These are phyloP conservation scores for Gossypium stocksii DNA, from an alignment of 345 rosid species.

Conservation along the genomic window DNA sequence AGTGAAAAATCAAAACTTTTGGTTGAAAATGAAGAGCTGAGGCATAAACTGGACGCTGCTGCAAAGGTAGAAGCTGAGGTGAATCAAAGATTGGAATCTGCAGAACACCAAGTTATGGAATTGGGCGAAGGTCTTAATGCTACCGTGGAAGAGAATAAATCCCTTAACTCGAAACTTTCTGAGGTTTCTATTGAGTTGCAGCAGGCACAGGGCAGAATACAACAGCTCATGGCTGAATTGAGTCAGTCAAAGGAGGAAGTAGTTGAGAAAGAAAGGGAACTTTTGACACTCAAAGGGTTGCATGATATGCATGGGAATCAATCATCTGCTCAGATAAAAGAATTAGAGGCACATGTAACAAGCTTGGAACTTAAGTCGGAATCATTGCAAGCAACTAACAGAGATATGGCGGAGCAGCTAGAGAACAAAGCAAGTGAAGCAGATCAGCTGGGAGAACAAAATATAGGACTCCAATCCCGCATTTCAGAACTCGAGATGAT, in stretches of 20 bases:
- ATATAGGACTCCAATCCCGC: slow-evolving; percentile 33
- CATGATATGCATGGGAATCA: slow-evolving; percentile 47
- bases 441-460: slow-evolving; percentile 44
- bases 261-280: slow-evolving; percentile 48
- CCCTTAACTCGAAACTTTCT: slow-evolving; percentile 43
- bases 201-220: slow-evolving; percentile 36
- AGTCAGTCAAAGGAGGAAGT: slow-evolving; percentile 43
- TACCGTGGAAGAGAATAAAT: slow-evolving; percentile 47
- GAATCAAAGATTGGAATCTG: slow-evolving; percentile 2
- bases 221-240: slow-evolving; percentile 40
- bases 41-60: slow-evolving; percentile 40
- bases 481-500: slow-evolving; percentile 48
- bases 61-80: slow-evolving; percentile 29
- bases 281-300: slow-evolving; percentile 42
- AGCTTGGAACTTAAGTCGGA: slow-evolving; percentile 49
- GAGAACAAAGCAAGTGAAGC: slow-evolving; percentile 43
- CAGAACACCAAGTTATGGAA: too few relatives aligned
- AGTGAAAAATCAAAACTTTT: slow-evolving; percentile 37
- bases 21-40: slow-evolving; percentile 45
- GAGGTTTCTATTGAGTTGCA: slow-evolving; percentile 48
- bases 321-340: slow-evolving; percentile 38
- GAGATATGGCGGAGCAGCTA: slow-evolving; percentile 43
- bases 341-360: slow-evolving; percentile 35
- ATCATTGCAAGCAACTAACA: slow-evolving; percentile 27
- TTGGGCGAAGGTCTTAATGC: slow-evolving; percentile 4